phyloP scores from a whole-genome alignment of 108 stramenopile genomes.

The Epithemia pelagica region DNA sequence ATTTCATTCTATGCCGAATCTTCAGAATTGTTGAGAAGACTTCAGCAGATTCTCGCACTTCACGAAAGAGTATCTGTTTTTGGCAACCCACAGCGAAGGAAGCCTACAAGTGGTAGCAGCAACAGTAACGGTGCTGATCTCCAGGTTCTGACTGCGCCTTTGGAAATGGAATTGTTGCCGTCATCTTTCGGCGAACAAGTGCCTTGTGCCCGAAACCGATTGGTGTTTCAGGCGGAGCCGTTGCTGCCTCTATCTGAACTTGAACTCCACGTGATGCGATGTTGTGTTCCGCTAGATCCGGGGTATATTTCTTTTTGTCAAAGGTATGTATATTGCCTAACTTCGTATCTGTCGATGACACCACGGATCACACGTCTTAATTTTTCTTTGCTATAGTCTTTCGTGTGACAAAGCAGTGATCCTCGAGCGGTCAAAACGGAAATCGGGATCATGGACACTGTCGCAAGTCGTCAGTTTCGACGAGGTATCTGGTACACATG shows the following conservation, averaged over 20 bases:
- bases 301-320: constrained; percentile 26
- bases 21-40: constrained; percentile 24
- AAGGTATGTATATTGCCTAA: constrained; percentile 16
- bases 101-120: background rate
- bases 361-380: no score
- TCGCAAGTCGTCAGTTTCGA: constrained; percentile 31
- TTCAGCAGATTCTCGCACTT: constrained; percentile 31
- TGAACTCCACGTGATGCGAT: constrained; percentile 28
- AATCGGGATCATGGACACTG: constrained; percentile 14
- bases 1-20: background rate
- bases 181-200: background rate
- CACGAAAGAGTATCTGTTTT: constrained; percentile 22
- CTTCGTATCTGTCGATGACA: no score
- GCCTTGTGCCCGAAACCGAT: background rate
- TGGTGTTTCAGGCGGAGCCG: constrained; percentile 27
- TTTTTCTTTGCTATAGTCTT: constrained; percentile 12
- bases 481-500: constrained; percentile 26
- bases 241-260: constrained; percentile 31
- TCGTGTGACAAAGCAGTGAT: constrained; percentile 22
- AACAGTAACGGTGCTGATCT: constrained; percentile 2
- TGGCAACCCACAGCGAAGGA: background rate
- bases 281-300: constrained; percentile 5
- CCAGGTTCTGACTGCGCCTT: constrained; percentile 14
- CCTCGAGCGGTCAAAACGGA: constrained; percentile 14
- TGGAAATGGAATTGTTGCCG: constrained; percentile 15